Evolutionary conservation across 345 rosid species (phyloP).

Genomic region (Cardamine occulta): DNA sequence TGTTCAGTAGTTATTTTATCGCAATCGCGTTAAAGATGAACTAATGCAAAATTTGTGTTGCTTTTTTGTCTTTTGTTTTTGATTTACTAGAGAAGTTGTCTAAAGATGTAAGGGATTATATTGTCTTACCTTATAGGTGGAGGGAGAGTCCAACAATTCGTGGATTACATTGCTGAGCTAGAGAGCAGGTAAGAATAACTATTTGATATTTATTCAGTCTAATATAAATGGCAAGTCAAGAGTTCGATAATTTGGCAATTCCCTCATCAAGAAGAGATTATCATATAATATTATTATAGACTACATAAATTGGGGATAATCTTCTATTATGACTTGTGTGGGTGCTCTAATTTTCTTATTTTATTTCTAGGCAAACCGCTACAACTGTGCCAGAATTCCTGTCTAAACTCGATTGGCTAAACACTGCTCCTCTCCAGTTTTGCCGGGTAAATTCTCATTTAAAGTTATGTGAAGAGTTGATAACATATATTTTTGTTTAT

Average conservation of each 20-base stretch:
- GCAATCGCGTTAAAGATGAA: background rate
- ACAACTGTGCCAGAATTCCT: conserved; percentile 84
- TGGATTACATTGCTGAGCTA: conserved; percentile 71
- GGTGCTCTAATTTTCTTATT: conserved; percentile 13
- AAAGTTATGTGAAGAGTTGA: too few relatives aligned
- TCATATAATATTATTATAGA: background rate
- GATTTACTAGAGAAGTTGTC: background rate
- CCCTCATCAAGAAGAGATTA: background rate
- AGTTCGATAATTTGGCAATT: background rate
- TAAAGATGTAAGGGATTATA: background rate
- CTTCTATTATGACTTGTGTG: conserved; percentile 16
- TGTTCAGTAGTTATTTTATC: conserved; percentile 1
- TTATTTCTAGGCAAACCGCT: conserved; percentile 60
- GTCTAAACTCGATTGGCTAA: conserved; percentile 85
- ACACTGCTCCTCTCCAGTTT: conserved; percentile 86
- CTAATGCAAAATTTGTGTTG: background rate
- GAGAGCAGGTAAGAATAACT: conserved; percentile 63
- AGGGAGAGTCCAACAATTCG: conserved; percentile 70
- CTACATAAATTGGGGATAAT: background rate
- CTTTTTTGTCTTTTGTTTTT: background rate
- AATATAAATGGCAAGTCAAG: background rate
- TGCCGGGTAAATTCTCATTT: conserved; percentile 57
- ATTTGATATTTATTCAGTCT: background rate
- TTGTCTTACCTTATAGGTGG: conserved; percentile 47
- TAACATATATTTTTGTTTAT: too few relatives aligned